These are phyloP conservation scores for Aspergillus incahuasiensis DNA, from an alignment of 495 filamentous ascomycete species.

Conservation along the genomic window DNA sequence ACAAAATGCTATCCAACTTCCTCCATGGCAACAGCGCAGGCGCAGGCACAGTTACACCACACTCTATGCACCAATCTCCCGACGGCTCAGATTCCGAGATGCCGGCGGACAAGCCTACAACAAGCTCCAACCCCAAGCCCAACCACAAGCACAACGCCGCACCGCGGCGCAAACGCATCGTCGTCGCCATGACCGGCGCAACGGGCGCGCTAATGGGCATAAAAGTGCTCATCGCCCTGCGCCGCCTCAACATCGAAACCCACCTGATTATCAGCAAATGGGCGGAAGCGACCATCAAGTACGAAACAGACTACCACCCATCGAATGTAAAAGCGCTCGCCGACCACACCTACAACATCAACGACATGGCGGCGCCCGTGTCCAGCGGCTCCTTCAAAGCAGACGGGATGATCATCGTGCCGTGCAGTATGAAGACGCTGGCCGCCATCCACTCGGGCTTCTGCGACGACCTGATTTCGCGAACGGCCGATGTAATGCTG, in stretches of 20 bases:
- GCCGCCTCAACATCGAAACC: conserved; percentile 36
- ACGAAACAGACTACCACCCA: conserved; percentile 36
- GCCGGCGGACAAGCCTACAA: neutral
- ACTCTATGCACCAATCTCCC: conserved; percentile 6
- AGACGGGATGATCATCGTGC: conserved; percentile 40
- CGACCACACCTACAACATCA: conserved; percentile 34
- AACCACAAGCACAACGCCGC: neutral
- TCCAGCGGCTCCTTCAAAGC: conserved; percentile 33
- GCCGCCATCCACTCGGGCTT: conserved; percentile 28
- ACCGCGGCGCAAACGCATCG: conserved; percentile 18
- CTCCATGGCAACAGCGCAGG: neutral
- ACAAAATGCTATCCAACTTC: conserved; percentile 4
- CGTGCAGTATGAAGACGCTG: conserved; percentile 41
- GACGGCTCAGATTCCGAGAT: conserved; percentile 3
- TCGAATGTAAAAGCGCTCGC: conserved; percentile 32
- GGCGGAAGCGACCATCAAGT: conserved; percentile 39
- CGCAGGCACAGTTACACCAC: conserved; percentile 18
- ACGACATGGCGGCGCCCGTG: conserved; percentile 34
- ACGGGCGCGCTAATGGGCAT: conserved; percentile 37
- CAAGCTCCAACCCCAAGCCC: neutral
- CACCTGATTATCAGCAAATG: conserved; percentile 43
- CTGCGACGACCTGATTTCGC: conserved; percentile 43
- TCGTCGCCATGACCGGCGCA: conserved; percentile 40
- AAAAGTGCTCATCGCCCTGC: conserved; percentile 32
- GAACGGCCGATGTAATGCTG: conserved; percentile 43